Evolutionary conservation across 257 asterid species (phyloP), one percentile per base, ranked within the genome.

Genomic region (Scutellaria galericulata): DNA sequence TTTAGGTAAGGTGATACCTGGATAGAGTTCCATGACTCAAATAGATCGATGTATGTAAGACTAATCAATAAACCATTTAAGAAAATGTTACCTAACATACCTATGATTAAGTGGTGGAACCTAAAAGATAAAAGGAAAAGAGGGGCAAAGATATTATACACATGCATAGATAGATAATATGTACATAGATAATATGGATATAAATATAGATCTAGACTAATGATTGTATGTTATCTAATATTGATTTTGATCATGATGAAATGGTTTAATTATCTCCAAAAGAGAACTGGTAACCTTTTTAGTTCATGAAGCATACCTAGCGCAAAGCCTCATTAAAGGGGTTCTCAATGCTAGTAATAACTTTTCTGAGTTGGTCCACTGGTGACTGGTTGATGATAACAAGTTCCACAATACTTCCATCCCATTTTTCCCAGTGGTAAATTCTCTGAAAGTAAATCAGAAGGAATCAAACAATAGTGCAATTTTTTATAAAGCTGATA

Each of bases 241-340:
- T 10, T 45, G 55, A 64, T 41, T 62, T 41, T 7, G 12, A 14
- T 61, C 51, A 61, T 15, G 66, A 60, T 18, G 9, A 7, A 15
- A 39, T 13, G 13, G 48, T 7, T 7, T 37, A 37, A 39, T 39
- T 8, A 60, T 60, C 66, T 60, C 66, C 50, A 39, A 6, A n/a
- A 44, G 15, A 44, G 9, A 39, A 15, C 8, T 20, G 20, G 70
- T 64, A 70, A 69, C 7, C 45, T 59, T 58, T 63, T 64, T 59
- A 63, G 64, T 55, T 62, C 58, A 69, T 40, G 63, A 66, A 9
- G 67, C 69, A 64, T 77, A 93, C 98, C 97, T 86, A 57, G 90
- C 94, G 64, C 98, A 89, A 15, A 94, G 97, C 81, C 96, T 95
- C 91, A 88, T 80, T 68, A 93, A 71, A 61, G 93, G 92, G 68